These are phyloP conservation scores for Candida nanaspora DNA, from an alignment of 805 yeast genomes.

Conservation along the genomic window DNA sequence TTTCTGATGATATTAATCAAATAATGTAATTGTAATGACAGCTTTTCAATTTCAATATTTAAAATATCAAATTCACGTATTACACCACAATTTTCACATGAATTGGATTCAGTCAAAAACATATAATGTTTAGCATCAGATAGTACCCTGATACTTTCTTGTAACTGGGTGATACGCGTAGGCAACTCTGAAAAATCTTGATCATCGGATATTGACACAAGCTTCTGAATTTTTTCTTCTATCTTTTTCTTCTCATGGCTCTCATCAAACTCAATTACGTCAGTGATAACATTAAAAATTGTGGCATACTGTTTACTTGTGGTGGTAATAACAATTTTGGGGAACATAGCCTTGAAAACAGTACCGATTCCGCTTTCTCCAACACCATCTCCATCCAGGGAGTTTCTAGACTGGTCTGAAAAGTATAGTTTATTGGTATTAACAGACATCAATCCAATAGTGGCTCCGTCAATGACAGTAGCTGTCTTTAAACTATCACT, in stretches of 20 bases:
- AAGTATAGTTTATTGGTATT: constrained; percentile 47
- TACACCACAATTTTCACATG: not conserved
- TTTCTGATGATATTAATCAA: constrained; percentile 22
- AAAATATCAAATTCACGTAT: constrained; percentile 7
- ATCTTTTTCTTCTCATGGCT: constrained; percentile 32
- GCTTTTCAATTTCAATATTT: constrained; percentile 21
- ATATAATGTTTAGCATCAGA: constrained; percentile 13
- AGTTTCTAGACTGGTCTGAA: constrained; percentile 18
- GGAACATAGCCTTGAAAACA: constrained; percentile 23
- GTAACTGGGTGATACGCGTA: constrained; percentile 11
- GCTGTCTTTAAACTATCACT: constrained; percentile 34
- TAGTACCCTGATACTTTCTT: constrained; percentile 15
- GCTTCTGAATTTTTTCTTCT: constrained; percentile 28
- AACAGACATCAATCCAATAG: constrained; percentile 41
- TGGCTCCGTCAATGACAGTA: constrained; percentile 43
- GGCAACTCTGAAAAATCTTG: constrained; percentile 17
- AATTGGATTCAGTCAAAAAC: constrained; percentile 1
- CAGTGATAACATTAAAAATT: constrained; percentile 40
- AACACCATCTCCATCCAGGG: constrained; percentile 2
- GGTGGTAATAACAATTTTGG: constrained; percentile 44
- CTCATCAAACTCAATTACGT: constrained; percentile 30
- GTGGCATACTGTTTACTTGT: constrained; percentile 52
- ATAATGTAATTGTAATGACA: constrained; percentile 16
- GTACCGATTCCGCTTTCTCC: constrained; percentile 13
- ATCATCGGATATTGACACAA: constrained; percentile 20